Evolutionary conservation across 2,329 filamentous ascomycete genomes (phyloP).

Genomic region (Penicillium verrucosum): DNA sequence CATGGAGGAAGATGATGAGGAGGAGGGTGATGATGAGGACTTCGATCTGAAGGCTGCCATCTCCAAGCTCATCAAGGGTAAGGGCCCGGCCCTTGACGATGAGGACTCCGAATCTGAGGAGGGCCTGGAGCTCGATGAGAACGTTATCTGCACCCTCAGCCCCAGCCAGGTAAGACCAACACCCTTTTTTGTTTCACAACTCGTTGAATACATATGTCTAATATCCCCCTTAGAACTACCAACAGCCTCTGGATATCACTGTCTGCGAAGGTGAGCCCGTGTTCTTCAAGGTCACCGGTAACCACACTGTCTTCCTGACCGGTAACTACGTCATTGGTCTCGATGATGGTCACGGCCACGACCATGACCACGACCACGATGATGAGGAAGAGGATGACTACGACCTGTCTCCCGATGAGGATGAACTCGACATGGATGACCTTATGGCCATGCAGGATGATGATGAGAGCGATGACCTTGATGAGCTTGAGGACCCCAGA

Average conservation of each 20-base stretch:
- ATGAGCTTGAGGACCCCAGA: conserved; percentile 73
- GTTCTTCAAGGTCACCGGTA: conserved; percentile 88
- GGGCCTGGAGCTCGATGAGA: conserved; percentile 73
- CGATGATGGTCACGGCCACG: conserved; percentile 49
- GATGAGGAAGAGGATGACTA: conserved; percentile 70
- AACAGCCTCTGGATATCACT: conserved; percentile 92
- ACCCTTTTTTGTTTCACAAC: not conserved
- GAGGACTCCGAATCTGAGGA: conserved; percentile 58
- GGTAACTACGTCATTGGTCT: conserved; percentile 88
- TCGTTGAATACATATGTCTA: not conserved
- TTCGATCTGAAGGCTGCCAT: conserved; percentile 48
- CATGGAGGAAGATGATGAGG: conserved; percentile 56
- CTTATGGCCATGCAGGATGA: conserved; percentile 46
- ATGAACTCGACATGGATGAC: conserved; percentile 65
- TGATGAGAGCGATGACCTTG: conserved; percentile 71
- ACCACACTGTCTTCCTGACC: conserved; percentile 85
- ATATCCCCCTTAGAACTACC: conserved; percentile 66
- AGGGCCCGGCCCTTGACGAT: conserved; percentile 69
- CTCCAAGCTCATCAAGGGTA: conserved; percentile 59
- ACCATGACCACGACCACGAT: conserved; percentile 51
- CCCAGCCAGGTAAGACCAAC: conserved; percentile 70
- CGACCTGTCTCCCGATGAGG: conserved; percentile 74
- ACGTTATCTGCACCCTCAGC: conserved; percentile 93
- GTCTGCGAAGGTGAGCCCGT: conserved; percentile 84
- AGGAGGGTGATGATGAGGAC: conserved; percentile 62